These are phyloP conservation scores for Neofusicoccum sp. DNA, from an alignment of 2,329 filamentous ascomycete species.

Conservation along the genomic window DNA sequence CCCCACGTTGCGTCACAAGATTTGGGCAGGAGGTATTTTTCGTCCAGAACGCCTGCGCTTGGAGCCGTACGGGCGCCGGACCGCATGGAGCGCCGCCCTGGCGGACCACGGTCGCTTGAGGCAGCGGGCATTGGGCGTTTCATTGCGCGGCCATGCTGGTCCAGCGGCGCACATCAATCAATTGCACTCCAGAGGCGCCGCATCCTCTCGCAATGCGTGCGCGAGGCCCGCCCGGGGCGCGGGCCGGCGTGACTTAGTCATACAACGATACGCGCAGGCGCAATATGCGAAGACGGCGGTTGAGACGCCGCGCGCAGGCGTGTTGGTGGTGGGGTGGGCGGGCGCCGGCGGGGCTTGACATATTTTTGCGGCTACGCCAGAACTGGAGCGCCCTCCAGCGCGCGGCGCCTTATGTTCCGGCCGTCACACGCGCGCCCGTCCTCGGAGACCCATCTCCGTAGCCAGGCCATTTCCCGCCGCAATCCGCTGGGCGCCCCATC, in stretches of 20 bases:
- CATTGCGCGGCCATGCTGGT: neutral
- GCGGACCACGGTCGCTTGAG: neutral
- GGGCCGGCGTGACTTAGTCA: constrained; percentile 3
- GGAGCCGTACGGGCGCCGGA: neutral
- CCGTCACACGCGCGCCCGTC: neutral
- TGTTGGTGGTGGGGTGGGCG: constrained; percentile 9
- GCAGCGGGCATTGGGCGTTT: neutral
- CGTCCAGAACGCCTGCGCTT: constrained; percentile 12
- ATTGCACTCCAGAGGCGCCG: neutral
- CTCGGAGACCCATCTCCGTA: constrained; percentile 15
- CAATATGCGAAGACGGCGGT: constrained; percentile 13
- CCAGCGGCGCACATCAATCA: neutral
- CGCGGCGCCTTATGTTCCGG: constrained; percentile 1
- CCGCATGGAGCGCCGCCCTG: neutral
- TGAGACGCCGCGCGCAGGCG: neutral
- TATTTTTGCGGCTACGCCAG: constrained; percentile 10
- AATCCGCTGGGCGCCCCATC: neutral
- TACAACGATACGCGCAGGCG: constrained; percentile 5
- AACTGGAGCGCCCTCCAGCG: neutral
- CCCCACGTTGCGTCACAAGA: constrained; percentile 16
- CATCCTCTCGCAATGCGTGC: neutral
- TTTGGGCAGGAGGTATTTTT: constrained; percentile 17
- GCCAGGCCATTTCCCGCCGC: constrained; percentile 4
- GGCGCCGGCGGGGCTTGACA: constrained; percentile 9
- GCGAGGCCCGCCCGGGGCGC: neutral